Percentiles rank a stretch among this genome's conserved stretches.
Evolutionary conservation across 106 monocot genomes (phyloP).

Genomic region (Alisma plantagoaquatica): DNA sequence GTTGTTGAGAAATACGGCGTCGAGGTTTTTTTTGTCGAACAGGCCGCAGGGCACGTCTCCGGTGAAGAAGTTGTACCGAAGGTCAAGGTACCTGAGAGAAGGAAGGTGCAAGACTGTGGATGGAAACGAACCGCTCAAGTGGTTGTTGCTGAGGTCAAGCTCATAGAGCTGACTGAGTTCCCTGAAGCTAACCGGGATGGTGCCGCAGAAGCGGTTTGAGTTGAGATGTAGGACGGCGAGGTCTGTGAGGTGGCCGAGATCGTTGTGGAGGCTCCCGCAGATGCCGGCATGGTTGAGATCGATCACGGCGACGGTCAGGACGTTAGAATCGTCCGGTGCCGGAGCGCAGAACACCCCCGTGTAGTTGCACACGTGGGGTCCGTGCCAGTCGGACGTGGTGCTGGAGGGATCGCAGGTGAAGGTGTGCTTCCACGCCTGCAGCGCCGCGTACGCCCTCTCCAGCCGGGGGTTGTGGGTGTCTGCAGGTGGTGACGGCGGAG

Average conservation of each 20-base stretch:
- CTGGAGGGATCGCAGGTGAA: slow-evolving; percentile 35
- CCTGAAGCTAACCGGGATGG: background rate
- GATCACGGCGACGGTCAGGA: slow-evolving; percentile 1
- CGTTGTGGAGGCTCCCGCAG: background rate
- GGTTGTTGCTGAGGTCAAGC: slow-evolving; percentile 9
- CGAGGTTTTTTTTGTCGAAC: slow-evolving; percentile 3
- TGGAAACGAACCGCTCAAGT: slow-evolving; percentile 1
- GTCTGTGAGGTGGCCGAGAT: slow-evolving; percentile 3
- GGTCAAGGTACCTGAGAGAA: slow-evolving; percentile 6
- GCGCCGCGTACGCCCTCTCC: slow-evolving; percentile 36
- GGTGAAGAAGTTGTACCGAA: background rate
- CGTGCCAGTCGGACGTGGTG: slow-evolving; percentile 37
- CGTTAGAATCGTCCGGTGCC: slow-evolving; percentile 28
- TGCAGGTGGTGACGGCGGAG: background rate
- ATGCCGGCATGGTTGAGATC: slow-evolving; percentile 6
- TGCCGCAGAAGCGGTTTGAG: slow-evolving; percentile 1
- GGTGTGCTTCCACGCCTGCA: slow-evolving; percentile 42
- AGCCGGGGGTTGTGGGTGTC: slow-evolving; percentile 30
- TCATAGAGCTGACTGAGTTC: slow-evolving; percentile 5
- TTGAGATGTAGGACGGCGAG: slow-evolving; percentile 8
- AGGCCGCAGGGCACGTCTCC: background rate
- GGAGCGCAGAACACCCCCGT: slow-evolving; percentile 48
- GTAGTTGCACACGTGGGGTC: slow-evolving; percentile 50
- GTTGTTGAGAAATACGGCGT: slow-evolving; percentile 9
- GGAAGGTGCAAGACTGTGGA: background rate